Conservation (phyloP, 2,329 filamentous ascomycete species). For the Fusarium temperatum region DNA sequence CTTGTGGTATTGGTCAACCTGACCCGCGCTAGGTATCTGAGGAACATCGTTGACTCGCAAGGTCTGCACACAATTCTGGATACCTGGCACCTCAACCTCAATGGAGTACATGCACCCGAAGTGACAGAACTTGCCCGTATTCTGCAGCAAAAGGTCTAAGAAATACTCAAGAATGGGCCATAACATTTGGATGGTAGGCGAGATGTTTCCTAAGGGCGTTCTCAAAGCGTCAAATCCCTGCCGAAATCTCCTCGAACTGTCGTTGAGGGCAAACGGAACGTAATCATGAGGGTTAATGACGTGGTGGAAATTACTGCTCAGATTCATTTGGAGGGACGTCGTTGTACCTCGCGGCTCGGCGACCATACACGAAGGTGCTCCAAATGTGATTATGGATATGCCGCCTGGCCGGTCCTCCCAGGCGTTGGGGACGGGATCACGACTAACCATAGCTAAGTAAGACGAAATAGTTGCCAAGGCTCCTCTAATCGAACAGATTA, state of each 20-base stretch:
- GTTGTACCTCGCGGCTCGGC: neutral
- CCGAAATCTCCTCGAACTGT: neutral
- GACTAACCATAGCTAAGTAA: neutral
- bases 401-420: neutral
- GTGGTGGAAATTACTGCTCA: slow-evolving; percentile 3
- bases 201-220: neutral
- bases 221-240: neutral
- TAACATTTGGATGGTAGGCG: neutral
- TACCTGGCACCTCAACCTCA: neutral
- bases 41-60: neutral
- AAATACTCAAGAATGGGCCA: slow-evolving; percentile 1
- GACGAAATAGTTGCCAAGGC: neutral
- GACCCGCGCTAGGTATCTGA: neutral
- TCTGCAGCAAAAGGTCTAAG: neutral
- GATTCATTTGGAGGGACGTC: neutral
- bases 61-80: neutral
- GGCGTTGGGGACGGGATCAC: neutral
- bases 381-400: slow-evolving; percentile 3
- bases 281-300: neutral
- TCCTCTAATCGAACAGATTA: neutral
- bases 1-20: neutral
- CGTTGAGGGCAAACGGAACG: neutral
- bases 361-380: neutral
- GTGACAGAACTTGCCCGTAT: neutral
- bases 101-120: neutral